Evolutionary conservation across 805 yeast species (phyloP), one percentile per base, ranked within the genome.

Genomic region (Peterozyma xylosa): DNA sequence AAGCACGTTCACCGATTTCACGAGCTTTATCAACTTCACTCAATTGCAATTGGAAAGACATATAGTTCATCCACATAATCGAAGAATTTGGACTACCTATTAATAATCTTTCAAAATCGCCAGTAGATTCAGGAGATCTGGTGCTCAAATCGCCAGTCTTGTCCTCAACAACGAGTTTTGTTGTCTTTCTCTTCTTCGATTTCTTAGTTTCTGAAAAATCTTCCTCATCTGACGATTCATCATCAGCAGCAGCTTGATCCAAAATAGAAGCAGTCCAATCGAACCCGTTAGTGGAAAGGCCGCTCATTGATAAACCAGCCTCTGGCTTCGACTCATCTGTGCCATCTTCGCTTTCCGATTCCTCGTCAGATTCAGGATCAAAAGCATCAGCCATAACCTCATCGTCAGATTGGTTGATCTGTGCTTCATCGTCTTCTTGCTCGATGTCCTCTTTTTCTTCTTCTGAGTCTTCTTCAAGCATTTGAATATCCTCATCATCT

Each of bases 21-120:
- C 99, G 80, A 9, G 97, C 96, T 64, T 86, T 88, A 34, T 91
- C 97, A 47, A 89, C 70, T 63, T 93, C 99, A 68, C 96, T 86
- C 50, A 91, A 71, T 63, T 90, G 96, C 50, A 93, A 73, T 64
- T 90, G 96, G 83, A 91, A 93, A 3, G 98, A 90, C 96, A 93
- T 93, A 66, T 86, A 93, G 66, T 90, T 87, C 86, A 93, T 91
- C 99, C 99, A 93, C 45, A 88, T 65, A 33, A 90, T 76, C 1
- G 99, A 91, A 2, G 96, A 87, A 68, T 87, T 84, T 39, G 99
- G 97, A 59, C 85, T 85, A 60, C 97, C 95, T 48, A 93, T 76
- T 44, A 93, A 73, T 51, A 93, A 67, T 57, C 99, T 80, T 66
- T 93, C 99, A 56, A 89, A 93, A 62, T 93, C 99, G 39, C 80